Base-by-base conservation (phyloP, 2,329 filamentous ascomycete genomes). In the Ceratocystis variospora region DNA sequence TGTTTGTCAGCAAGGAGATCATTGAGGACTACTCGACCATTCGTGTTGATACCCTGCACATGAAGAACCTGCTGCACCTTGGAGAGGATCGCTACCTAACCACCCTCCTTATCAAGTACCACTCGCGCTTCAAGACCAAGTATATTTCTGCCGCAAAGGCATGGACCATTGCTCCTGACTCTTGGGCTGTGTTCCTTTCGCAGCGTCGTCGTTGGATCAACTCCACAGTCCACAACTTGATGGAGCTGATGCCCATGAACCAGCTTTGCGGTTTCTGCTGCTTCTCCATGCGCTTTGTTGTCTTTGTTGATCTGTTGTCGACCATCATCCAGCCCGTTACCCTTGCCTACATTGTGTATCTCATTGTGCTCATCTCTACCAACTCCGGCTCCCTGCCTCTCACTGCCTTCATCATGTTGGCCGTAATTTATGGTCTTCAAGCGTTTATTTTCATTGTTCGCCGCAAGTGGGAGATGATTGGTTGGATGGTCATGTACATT, bases 161-260 rank as follows among this genome's bases (percentile, higher is more conserved):
- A 31, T 97, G 90, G 90, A 99, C 94, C 12, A 92, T 97, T 72
- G 94, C 94, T 6, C 94, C 94, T 5, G 94, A 99, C 75, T 90
- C 87, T 69, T 97, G 91, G 89, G 78, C 81, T 53, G 90, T 99
- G 68, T 97, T 99, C 83, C 81, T 97, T 75, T 99, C 94, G 31
- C 94, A 99, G 78, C 90, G 94, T 81, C 93, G 94, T 80, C 89
- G 94, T 75, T 99, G 94, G 94, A 99, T 99, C 77, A 99, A 99
- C 81, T 96, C 92, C 66, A 99, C 94, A 0, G 90, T 99, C 63
- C 94, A 99, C 81, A 99, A 99, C 76, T 81, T 99, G 69, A 89
- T 95, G 69, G 94, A 99, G 75, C 87, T 99, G 69, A 93, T 97
- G 69, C 92, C 93, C 5, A 81, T 99, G 76, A 85, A 88, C 69